These are phyloP conservation scores for Yarrowia sp. DNA, from an alignment of 805 yeast species.

Conservation along the genomic window DNA sequence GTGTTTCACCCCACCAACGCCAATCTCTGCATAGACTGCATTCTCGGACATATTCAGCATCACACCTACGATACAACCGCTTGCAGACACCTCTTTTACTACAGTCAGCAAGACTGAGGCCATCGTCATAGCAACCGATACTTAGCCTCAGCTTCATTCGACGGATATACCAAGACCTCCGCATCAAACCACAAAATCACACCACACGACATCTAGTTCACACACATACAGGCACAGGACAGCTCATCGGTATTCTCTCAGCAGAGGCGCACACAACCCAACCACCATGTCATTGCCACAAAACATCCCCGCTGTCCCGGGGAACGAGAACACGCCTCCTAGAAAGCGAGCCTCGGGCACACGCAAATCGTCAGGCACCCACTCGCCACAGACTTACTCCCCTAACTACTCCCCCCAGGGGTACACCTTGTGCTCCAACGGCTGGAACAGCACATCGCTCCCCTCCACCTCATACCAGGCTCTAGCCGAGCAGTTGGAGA, in stretches of 20 bases:
- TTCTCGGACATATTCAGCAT: conserved; percentile 2
- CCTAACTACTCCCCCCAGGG: conserved; percentile 20
- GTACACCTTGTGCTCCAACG: conserved; percentile 19
- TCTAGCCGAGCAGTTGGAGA: conserved; percentile 19
- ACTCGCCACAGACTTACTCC: conserved; percentile 16
- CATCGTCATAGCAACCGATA: neutral
- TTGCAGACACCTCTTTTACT: neutral
- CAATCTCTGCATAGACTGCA: conserved; percentile 16
- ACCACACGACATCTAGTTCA: neutral
- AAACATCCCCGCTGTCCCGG: conserved; percentile 5
- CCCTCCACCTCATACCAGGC: conserved; percentile 17
- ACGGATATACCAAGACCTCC: neutral
- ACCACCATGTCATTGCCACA: neutral
- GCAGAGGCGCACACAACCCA: neutral
- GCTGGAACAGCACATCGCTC: conserved; percentile 9
- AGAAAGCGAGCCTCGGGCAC: neutral
- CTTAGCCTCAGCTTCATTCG: neutral
- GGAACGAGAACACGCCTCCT: conserved; percentile 13
- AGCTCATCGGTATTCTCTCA: neutral
- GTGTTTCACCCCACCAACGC: neutral
- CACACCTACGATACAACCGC: neutral
- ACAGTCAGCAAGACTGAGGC: neutral
- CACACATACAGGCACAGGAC: neutral
- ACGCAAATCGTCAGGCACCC: conserved; percentile 1
- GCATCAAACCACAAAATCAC: neutral